A percentile compares a stretch with the other conserved stretches of the same genome.
phyloP scores from a whole-genome alignment of 768 basidiomycete genomes.

The Russula sp. region DNA sequence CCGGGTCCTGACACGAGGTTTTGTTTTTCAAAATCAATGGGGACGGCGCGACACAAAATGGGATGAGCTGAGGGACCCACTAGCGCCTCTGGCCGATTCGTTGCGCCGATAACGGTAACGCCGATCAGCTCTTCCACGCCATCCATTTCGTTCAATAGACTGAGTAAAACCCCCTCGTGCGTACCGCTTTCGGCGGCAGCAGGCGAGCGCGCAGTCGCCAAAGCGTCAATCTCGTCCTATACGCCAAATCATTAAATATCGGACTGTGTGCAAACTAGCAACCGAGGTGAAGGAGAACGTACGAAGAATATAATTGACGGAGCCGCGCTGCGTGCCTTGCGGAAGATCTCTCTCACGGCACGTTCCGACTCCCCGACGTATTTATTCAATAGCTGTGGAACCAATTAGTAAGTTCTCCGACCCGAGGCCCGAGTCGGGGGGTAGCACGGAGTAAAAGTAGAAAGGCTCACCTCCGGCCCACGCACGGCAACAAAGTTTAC shows the following conservation, averaged over 20 bases:
- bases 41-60: slow-evolving; percentile 31
- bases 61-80: slow-evolving; percentile 5
- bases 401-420: neutral
- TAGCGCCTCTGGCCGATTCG: slow-evolving; percentile 84
- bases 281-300: slow-evolving; percentile 29
- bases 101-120: slow-evolving; percentile 94
- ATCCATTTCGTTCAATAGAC: slow-evolving; percentile 95
- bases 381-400: slow-evolving; percentile 78
- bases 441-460: neutral
- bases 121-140: slow-evolving; percentile 92
- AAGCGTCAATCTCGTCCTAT: slow-evolving; percentile 95
- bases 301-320: slow-evolving; percentile 98
- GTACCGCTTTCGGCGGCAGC: slow-evolving; percentile 44
- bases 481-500: slow-evolving; percentile 97
- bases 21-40: neutral
- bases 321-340: slow-evolving; percentile 89
- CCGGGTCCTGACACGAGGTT: slow-evolving; percentile 63
- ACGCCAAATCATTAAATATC: neutral
- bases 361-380: slow-evolving; percentile 97
- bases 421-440: neutral
- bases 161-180: slow-evolving; percentile 89
- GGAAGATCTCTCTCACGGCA: slow-evolving; percentile 90
- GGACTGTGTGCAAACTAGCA: neutral
- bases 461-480: slow-evolving; percentile 74
- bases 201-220: slow-evolving; percentile 70